Evolutionary conservation across 495 filamentous ascomycete genomes (phyloP).

Genomic region (Penicillium bialowiezense): DNA sequence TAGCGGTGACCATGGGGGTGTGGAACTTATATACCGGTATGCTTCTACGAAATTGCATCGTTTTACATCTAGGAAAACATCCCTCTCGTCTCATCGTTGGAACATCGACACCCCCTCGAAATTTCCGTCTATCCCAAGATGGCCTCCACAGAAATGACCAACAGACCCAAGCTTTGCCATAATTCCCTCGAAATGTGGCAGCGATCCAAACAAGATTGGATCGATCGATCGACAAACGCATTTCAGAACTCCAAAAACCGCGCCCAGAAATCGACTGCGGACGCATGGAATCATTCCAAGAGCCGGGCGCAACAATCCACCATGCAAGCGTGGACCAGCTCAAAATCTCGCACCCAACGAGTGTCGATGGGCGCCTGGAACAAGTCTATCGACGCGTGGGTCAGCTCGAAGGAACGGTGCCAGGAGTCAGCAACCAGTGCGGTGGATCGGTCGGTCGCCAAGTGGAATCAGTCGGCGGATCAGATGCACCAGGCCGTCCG

Average conservation of each 20-base stretch:
- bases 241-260: constrained; percentile 3
- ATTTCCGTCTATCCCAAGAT: constrained; percentile 1
- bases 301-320: too few relatives aligned
- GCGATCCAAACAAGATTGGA: background rate
- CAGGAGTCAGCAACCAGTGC: background rate
- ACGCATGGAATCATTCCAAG: too few relatives aligned
- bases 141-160: background rate
- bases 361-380: constrained; percentile 2
- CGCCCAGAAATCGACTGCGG: background rate
- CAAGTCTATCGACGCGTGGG: background rate
- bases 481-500: background rate
- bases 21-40: background rate
- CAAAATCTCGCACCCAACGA: background rate
- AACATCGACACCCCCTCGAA: too few relatives aligned
- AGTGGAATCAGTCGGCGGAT: constrained; percentile 5
- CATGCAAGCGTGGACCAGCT: background rate
- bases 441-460: background rate
- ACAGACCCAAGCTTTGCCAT: background rate
- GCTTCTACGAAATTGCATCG: too few relatives aligned
- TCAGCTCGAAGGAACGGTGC: constrained; percentile 1
- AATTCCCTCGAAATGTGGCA: background rate
- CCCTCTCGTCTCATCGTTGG: too few relatives aligned
- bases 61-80: too few relatives aligned
- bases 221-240: background rate
- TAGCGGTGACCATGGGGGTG: background rate